Percentiles rank a stretch among this genome's conserved stretches.
Evolutionary conservation across 2,329 filamentous ascomycete genomes (phyloP).

Genomic region (Xylaria sp.): DNA sequence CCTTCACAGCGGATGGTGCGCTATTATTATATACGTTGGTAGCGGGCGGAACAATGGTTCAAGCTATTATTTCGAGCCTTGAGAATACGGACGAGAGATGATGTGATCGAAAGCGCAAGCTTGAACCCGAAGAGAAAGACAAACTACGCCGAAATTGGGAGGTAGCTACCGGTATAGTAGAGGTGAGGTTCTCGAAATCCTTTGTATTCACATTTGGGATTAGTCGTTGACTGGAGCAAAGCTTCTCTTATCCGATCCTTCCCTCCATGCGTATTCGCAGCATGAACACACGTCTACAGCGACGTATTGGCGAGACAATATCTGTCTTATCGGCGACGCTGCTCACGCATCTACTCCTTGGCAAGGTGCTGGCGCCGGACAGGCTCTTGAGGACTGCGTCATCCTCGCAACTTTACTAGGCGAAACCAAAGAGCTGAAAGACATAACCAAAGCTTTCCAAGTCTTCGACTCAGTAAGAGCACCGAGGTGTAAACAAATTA

Average conservation of each 20-base stretch:
- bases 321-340: conserved; percentile 22
- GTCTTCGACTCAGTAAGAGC: conserved; percentile 6
- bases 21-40: conserved; percentile 11
- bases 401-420: conserved; percentile 11
- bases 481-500: conserved; percentile 16
- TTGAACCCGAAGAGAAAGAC: conserved; percentile 11
- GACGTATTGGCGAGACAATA: background rate
- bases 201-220: background rate
- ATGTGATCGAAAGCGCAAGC: background rate
- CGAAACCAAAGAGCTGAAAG: background rate
- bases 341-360: conserved; percentile 20
- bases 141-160: conserved; percentile 11
- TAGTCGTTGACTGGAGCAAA: background rate
- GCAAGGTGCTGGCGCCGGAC: conserved; percentile 19
- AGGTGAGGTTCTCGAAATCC: conserved; percentile 4
- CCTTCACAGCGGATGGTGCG: conserved; percentile 20
- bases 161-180: conserved; percentile 10
- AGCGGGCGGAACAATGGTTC: background rate
- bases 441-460: conserved; percentile 13
- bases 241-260: conserved; percentile 7
- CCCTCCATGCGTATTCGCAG: conserved; percentile 9
- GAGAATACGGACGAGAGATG: background rate
- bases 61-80: conserved; percentile 2
- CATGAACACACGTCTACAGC: conserved; percentile 18
- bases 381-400: conserved; percentile 19